These are phyloP conservation scores for Deakozyma indianensis DNA, from an alignment of 805 yeast genomes.

Conservation along the genomic window DNA sequence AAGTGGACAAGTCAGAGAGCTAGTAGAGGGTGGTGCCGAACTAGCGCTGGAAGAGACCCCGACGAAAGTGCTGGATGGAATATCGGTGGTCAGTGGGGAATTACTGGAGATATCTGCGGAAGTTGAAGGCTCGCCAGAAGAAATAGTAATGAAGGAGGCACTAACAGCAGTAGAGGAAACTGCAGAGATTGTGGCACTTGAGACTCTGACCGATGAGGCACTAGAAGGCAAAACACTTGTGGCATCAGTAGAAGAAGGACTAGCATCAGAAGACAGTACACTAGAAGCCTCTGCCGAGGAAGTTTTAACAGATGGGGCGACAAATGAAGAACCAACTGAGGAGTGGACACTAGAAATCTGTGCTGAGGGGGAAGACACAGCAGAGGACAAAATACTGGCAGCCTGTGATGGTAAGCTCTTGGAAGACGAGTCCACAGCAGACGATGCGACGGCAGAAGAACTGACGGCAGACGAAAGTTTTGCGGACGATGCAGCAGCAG, in stretches of 20 bases:
- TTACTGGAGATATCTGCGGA: neutral
- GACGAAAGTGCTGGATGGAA: slow-evolving; percentile 13
- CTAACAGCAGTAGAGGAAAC: neutral
- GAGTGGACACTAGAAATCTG: neutral
- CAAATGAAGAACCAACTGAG: neutral
- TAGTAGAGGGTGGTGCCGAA: slow-evolving; percentile 15
- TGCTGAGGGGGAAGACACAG: neutral
- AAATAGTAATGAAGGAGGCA: neutral
- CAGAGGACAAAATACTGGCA: too few relatives aligned
- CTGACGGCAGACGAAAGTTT: neutral
- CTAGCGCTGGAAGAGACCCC: slow-evolving; percentile 12
- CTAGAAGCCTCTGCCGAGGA: neutral
- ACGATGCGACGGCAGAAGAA: neutral
- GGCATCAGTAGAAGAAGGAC: neutral
- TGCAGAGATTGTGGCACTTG: neutral
- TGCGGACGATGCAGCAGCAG: neutral
- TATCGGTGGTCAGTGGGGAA: neutral
- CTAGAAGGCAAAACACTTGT: neutral
- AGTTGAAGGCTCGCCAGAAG: neutral
- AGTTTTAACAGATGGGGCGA: neutral
- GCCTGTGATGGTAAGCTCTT: too few relatives aligned
- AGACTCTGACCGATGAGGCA: neutral
- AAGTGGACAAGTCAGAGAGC: slow-evolving; percentile 5
- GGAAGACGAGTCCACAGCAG: neutral
- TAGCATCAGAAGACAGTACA: neutral